Base-by-base conservation (phyloP, 1,284 basidiomycete genomes). In the Marasmius tenuissimus region DNA sequence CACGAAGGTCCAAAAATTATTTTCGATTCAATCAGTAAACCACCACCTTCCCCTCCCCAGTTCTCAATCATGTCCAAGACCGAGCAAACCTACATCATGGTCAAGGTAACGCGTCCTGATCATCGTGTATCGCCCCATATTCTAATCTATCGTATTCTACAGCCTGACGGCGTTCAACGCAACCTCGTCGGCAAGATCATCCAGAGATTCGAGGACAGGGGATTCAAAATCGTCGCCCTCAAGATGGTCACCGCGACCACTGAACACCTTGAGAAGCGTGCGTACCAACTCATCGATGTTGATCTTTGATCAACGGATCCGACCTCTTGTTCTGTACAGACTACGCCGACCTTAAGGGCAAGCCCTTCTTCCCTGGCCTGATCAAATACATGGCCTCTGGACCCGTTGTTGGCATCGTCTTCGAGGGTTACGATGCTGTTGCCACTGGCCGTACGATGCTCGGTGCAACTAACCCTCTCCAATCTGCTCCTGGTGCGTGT, bases 81-180 rank as follows among this genome's bases (percentile, higher is more conserved):
- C 48, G 92, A 94, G 74, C 91, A 89, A 74, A 93, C 92, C 75
- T 94, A 92, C 78, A 94, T 94, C 80, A 93, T 93, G 92, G 83
- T 94, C 85, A 94, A 93, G 89, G 92, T 88, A 61, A 59, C 45
- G 45, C 45, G 45, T 47, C 45, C 20, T 20, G 65, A 61, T 58
- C 33, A 48, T 38, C 7, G 14, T 58, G 35, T 16, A 40, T 5
- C 34, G 7, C 37, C 14, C 22, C 18, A 45, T 37, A 40, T 3
- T 16, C 22, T 12, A 38, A 53, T 45, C 34, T 37, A 34, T 9
- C n/a, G 54, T 33, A 56, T 47, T 60, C 42, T 73, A 66, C 73
- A 97, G 94, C 95, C 96, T 72, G 96, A 98, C 81, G 96, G 96
- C 77, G 96, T 98, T 83, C 94, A 97, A 82, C 93, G 96, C 72